Evolutionary conservation across 2,329 filamentous ascomycete species (phyloP), one percentile per base, ranked within the genome.

Genomic region (Aulographum hederae): DNA sequence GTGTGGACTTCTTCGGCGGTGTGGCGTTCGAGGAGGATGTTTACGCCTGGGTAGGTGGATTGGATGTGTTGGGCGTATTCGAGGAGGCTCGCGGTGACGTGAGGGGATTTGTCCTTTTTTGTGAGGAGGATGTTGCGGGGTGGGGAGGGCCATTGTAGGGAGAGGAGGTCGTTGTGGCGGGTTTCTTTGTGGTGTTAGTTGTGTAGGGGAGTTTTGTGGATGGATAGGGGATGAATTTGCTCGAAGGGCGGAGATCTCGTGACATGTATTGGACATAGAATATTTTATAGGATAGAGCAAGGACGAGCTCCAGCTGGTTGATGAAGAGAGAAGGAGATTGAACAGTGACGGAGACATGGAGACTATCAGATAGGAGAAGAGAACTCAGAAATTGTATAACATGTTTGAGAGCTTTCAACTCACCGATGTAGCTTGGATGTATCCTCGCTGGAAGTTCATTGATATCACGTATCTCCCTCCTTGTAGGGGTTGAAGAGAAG

Each of bases 21-120:
- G 30, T 72, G 64, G 3, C 68, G 73, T 53, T 95, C 89, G 41
- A 95, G 73, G 8, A 95, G 69, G 30, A 95, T 63, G 44, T 81
- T 78, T 39, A 85, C 69, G 32, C 69, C 69, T 1, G 82, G 76
- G 51, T 95, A 94, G 36, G 81, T 80, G 38, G 62, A 64, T 41
- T 73, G 69, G 36, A 94, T 68, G 52, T 95, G 78, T 46, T 62
- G 60, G 27, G 61, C 60, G 44, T 72, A 72, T 43, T 72, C 67
- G 36, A 71, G 46, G 23, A 74, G 50, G 2, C 68, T 66, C 11
- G 59, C 50, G 18, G 65, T 69, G 32, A 73, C 65, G 18, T 54
- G 52, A 2, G 61, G 56, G 3, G 67, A 65, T 39, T 65, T 58
- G 39, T 71, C 63, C 48, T 80, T 81, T 49, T 74, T 73, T 28